Evolutionary conservation across 768 basidiomycete genomes (phyloP).

Genomic region (Cyclocybe aegerita): DNA sequence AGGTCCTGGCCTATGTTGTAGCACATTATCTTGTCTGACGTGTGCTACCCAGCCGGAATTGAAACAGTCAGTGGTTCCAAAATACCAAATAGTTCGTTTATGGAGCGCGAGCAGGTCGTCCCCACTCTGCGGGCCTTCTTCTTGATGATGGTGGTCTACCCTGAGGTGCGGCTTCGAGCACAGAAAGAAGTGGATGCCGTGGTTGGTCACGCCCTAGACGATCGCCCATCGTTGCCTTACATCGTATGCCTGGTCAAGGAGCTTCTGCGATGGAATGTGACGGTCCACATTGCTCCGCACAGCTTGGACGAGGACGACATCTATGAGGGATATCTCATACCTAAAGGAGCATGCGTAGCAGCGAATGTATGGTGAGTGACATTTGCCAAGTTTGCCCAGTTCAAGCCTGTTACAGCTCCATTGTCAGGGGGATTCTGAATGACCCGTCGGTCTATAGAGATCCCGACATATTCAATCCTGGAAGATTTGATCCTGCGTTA

Average conservation of each 20-base stretch:
- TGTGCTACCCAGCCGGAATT: too few species aligned
- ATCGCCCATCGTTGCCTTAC: constrained; percentile 25
- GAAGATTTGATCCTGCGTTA: too few species aligned
- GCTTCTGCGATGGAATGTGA: constrained; percentile 15
- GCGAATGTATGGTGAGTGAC: constrained; percentile 12
- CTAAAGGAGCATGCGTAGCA: constrained; percentile 16
- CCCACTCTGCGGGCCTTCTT: constrained; percentile 14
- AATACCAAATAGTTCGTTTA: too few species aligned
- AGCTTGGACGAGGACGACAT: constrained; percentile 23
- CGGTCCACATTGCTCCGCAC: constrained; percentile 2
- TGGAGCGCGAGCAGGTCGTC: too few species aligned
- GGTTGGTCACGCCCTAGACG: constrained; percentile 24
- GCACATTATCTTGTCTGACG: too few species aligned
- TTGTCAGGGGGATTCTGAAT: too few species aligned
- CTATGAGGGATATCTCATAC: constrained; percentile 27
- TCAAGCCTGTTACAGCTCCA: too few species aligned
- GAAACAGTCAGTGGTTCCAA: too few species aligned
- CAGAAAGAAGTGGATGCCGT: constrained; percentile 32
- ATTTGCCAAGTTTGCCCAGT: too few species aligned
- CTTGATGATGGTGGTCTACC: constrained; percentile 28
- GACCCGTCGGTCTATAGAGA: too few species aligned
- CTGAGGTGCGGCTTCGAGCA: constrained; percentile 30
- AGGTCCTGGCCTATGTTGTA: too few species aligned
- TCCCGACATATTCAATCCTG: too few species aligned
- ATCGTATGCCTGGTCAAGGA: constrained; percentile 17